Evolutionary conservation across 257 asterid species (phyloP).

Genomic region (Fraxinus pennsylvanica): DNA sequence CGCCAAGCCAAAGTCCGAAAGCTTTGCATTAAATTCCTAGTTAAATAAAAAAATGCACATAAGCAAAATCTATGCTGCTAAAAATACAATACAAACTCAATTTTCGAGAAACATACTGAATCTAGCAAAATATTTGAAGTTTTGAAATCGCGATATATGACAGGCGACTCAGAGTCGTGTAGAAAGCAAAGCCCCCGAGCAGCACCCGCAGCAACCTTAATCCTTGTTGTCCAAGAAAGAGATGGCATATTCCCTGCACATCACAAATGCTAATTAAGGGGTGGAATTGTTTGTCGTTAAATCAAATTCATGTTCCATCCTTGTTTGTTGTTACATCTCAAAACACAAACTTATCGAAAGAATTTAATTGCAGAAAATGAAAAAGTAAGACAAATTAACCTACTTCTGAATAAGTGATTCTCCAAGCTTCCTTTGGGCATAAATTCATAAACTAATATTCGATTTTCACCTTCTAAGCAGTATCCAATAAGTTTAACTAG

Average conservation of each 20-base stretch:
- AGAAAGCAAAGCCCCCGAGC: slow-evolving; percentile 57
- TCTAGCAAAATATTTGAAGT: slow-evolving; percentile 53
- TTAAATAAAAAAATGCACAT: background rate
- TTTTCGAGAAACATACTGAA: slow-evolving; percentile 27
- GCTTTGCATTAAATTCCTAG: slow-evolving; percentile 54
- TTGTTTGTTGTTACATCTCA: background rate
- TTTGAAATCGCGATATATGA: slow-evolving; percentile 61
- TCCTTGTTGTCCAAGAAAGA: slow-evolving; percentile 51
- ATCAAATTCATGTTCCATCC: background rate
- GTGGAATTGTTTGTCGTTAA: background rate
- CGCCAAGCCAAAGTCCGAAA: slow-evolving; percentile 56
- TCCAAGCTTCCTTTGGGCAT: slow-evolving; percentile 62
- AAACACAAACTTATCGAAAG: background rate
- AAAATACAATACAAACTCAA: background rate
- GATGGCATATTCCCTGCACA: slow-evolving; percentile 31
- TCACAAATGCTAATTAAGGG: background rate
- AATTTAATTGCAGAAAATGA: background rate
- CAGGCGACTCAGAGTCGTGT: slow-evolving; percentile 48
- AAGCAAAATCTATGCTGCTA: background rate
- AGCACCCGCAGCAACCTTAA: slow-evolving; percentile 49
- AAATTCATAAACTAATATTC: slow-evolving; percentile 49
- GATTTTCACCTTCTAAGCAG: slow-evolving; percentile 48
- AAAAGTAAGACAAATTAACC: background rate
- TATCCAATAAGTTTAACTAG: slow-evolving; percentile 52
- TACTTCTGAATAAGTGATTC: slow-evolving; percentile 44